These are phyloP conservation scores for Tolypocladium endophyticum DNA, from an alignment of 2,329 filamentous ascomycete species.

Conservation along the genomic window DNA sequence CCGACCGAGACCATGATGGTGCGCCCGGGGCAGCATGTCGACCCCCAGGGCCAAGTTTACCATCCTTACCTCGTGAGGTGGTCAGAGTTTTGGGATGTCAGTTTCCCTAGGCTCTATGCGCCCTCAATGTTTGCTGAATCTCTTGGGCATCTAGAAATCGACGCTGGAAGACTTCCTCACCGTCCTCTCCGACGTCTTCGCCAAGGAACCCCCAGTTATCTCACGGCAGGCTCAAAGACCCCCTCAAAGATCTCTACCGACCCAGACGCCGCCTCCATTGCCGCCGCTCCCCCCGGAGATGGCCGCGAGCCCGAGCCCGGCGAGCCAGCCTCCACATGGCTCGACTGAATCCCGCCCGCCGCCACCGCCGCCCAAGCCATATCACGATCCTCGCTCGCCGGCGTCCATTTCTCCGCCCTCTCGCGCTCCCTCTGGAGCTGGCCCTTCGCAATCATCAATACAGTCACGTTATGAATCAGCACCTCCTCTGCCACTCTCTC, in stretches of 20 bases:
- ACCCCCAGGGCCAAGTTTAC: slow-evolving; percentile 85
- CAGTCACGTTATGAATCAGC: slow-evolving; percentile 36
- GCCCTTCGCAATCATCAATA: slow-evolving; percentile 7
- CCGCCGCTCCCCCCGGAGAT: slow-evolving; percentile 62
- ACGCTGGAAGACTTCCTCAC: slow-evolving; percentile 73
- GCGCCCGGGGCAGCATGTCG: slow-evolving; percentile 87
- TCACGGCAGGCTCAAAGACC: slow-evolving; percentile 49
- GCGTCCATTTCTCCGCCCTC: slow-evolving; percentile 15
- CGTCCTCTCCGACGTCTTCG: slow-evolving; percentile 77
- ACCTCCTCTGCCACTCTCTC: slow-evolving; percentile 29
- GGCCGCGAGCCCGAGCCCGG: slow-evolving; percentile 30
- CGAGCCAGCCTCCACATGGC: slow-evolving; percentile 19
- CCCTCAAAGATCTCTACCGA: slow-evolving; percentile 15
- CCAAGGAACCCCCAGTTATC: slow-evolving; percentile 87
- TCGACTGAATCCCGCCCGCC: slow-evolving; percentile 27
- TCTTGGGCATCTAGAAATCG: slow-evolving; percentile 50
- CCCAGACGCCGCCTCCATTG: slow-evolving; percentile 50
- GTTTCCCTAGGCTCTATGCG: slow-evolving; percentile 15
- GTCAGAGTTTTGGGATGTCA: slow-evolving; percentile 81
- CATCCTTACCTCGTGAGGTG: slow-evolving; percentile 92
- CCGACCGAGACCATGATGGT: slow-evolving; percentile 84
- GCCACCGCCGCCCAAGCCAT: slow-evolving; percentile 38
- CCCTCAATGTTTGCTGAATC: slow-evolving; percentile 1
- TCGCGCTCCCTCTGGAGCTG: slow-evolving; percentile 11
- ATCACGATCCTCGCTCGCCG: slow-evolving; percentile 13